Evolutionary conservation across 2,329 filamentous ascomycete species (phyloP), one percentile per base, ranked within the genome.

Genomic region (Aspergillus vadensis): DNA sequence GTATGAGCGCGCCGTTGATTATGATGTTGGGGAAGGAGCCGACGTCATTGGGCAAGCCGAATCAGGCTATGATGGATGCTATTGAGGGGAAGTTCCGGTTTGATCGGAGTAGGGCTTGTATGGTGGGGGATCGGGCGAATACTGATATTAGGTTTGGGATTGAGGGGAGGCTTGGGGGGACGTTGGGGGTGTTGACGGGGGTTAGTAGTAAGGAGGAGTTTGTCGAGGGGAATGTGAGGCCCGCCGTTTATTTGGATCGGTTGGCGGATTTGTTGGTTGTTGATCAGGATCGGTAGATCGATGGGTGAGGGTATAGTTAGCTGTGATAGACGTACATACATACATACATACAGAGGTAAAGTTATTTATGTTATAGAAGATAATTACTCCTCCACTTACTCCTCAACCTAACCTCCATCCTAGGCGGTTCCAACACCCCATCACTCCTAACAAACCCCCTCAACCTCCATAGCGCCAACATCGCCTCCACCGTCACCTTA

Each of bases 51-150:
- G 95, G 95, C 0, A 99, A 99, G 80, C 95, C 95, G 3, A 97
- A 92, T 74, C 92, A 97, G 80, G 94, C 94, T 4, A 99, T 99
- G 95, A 97, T 99, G 94, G 94, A 98, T 76, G 92, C 95, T 3
- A 90, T 99, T 59, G 94, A 98, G 81, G 94, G 94, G 60, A 97
- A 96, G 77, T 97, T 98, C 76, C 84, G 90, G 67, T 89, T 99
- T 57, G 88, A 98, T 75, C 86, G 93, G 39, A 86, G 83, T 62
- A 87, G 87, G 68, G 91, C 95, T 1, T 98, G 95, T 78, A 99
- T 99, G 95, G 86, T 99, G 47, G 95, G 95, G 6, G 95, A 99
- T 76, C 85, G 95, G 30, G 81, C 97, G 65, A 91, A 98, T 75
- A 99, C 95, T 0, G 95, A 99, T 77, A 98, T 99, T 74, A 88